A percentile compares a stretch with the other conserved stretches of the same genome.
These are phyloP conservation scores for Trichoderma asperellum DNA, from an alignment of 2,329 filamentous ascomycete genomes.

Conservation along the genomic window DNA sequence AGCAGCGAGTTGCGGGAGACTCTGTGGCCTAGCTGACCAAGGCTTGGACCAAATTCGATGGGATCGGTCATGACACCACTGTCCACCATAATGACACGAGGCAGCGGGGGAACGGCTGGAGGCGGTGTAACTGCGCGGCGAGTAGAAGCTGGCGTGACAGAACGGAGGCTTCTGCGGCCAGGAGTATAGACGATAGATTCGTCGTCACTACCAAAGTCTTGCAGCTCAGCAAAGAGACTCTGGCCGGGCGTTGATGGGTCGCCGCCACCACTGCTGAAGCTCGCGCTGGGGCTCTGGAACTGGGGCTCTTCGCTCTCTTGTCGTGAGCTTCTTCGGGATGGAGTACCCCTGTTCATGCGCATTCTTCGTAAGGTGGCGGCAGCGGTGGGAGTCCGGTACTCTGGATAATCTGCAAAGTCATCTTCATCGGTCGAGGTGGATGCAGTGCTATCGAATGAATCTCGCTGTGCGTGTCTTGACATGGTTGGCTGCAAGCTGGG, in stretches of 20 bases:
- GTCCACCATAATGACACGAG: constrained; percentile 62
- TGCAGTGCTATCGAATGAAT: constrained; percentile 83
- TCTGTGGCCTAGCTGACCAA: constrained; percentile 22
- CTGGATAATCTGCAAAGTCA: constrained; percentile 45
- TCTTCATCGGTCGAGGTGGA: constrained; percentile 84
- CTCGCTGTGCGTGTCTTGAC: constrained; percentile 55
- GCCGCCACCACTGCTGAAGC: constrained; percentile 57
- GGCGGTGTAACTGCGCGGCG: constrained; percentile 51
- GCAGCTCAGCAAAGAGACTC: constrained; percentile 89
- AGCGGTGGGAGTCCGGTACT: constrained; percentile 64
- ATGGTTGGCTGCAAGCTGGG: constrained; percentile 47
- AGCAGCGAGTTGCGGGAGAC: constrained; percentile 31
- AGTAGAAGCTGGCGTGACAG: constrained; percentile 54
- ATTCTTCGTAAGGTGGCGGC: constrained; percentile 68
- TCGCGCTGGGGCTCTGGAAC: constrained; percentile 61
- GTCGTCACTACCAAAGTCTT: constrained; percentile 75
- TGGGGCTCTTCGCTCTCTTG: constrained; percentile 63
- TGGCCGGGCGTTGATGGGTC: constrained; percentile 55
- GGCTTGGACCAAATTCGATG: constrained; percentile 44
- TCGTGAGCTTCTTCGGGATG: constrained; percentile 60
- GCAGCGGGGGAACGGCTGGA: constrained; percentile 54
- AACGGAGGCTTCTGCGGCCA: constrained; percentile 53
- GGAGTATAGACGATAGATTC: constrained; percentile 63
- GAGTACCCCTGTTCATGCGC: constrained; percentile 68
- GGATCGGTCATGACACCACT: constrained; percentile 65